Base-by-base conservation (phyloP, 2,329 filamentous ascomycete species). In the Penicillium occitanis region DNA sequence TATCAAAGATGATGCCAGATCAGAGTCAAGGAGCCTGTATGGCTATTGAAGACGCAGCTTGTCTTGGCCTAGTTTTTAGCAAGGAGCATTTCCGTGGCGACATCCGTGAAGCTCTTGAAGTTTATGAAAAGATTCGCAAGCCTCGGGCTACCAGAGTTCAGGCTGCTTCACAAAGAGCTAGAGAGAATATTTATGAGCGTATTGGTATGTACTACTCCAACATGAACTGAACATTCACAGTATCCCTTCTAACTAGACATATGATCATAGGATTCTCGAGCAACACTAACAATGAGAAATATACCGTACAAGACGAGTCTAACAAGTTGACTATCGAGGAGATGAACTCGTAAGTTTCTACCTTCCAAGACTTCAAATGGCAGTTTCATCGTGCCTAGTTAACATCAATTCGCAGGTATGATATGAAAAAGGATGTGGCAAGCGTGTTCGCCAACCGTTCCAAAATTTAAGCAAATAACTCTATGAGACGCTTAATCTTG, bases 21-120 rank as follows among this genome's bases (percentile, higher is more conserved):
- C 88, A 90, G 73, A 88, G 85, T 65, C 88, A 91, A 74, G 88
- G 88, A 3, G 88, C 88, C 0, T 89, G 87, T 70, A 88, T 88
- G 86, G 87, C 88, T 0, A 88, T 90, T 53, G 88, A 90, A 73
- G 88, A 90, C 67, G 86, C 87, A 0, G 88, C 85, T 0, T 86
- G 86, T 0, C 74, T 90, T 0, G 88, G 88, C 0, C 86, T 90
- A 17, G 66, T 90, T 0, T 90, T 90, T 72, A 83, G 77, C 73
- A 76, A 77, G 62, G 70, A 76, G 0, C 77, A 82, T 68, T 84
- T 82, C 70, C 80, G 71, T 6, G 84, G 84, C 3, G 78, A 86
- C 66, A 72, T 88, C 17, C 71, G 69, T 0, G 77, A 85, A 62
- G 73, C 82, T 0, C 79, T 88, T 1, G 72, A 74, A 2, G 77